A percentile compares a stretch with the other conserved stretches of the same genome.
Conservation (phyloP, 169 alveolate genomes). For the Cryptosporidium meleagridis region DNA sequence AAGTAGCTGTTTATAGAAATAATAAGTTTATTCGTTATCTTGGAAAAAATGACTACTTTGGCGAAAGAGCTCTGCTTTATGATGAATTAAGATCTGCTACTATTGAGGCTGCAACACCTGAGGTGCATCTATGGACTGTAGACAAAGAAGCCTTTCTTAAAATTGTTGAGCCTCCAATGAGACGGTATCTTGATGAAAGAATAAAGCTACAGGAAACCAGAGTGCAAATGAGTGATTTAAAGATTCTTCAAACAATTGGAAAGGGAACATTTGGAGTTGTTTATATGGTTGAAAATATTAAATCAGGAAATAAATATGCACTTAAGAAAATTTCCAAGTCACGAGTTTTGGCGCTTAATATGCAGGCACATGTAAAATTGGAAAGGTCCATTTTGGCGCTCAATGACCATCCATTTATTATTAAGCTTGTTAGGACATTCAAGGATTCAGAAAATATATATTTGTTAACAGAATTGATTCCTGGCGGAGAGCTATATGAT, state of each 20-base stretch:
- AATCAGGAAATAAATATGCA: constrained; percentile 88
- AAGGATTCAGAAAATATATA: constrained; percentile 89
- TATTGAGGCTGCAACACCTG: constrained; percentile 81
- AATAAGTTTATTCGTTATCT: constrained; percentile 86
- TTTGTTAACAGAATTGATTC: constrained; percentile 91
- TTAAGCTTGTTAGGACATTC: constrained; percentile 91
- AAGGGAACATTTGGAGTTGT: constrained; percentile 92
- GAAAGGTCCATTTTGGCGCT: constrained; percentile 94
- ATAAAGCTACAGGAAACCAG: constrained; percentile 90
- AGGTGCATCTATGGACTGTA: constrained; percentile 86
- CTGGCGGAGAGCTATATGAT: constrained; percentile 95
- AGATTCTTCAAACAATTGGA: constrained; percentile 85
- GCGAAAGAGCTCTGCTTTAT: constrained; percentile 93
- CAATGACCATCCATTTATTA: constrained; percentile 94
- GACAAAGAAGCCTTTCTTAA: constrained; percentile 88
- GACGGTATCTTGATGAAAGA: constrained; percentile 89
- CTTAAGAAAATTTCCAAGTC: constrained; percentile 89
- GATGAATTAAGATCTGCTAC: constrained; percentile 94
- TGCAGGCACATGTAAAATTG: constrained; percentile 87
- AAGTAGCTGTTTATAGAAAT: constrained; percentile 88
- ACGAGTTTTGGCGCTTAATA: constrained; percentile 84
- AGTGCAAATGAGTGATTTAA: constrained; percentile 88
- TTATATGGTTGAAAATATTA: constrained; percentile 85
- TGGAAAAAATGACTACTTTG: constrained; percentile 93
- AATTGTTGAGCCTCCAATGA: constrained; percentile 84